Conservation (phyloP, 2,329 filamentous ascomycete species). For the Chrysoporthe deuterocubensis region DNA sequence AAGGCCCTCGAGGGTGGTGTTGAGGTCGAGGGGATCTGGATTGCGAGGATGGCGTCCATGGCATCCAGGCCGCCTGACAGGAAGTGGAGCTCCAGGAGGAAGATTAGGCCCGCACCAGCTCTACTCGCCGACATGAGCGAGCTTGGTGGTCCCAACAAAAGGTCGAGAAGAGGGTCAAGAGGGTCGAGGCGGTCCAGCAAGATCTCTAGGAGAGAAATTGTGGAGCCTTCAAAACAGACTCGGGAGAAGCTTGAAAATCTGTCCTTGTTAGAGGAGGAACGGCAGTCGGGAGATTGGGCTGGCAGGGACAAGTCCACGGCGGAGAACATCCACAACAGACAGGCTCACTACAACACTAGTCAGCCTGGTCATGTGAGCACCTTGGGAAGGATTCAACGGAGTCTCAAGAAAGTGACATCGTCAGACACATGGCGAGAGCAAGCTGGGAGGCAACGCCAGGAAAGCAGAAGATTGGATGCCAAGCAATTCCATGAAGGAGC, state of each 20-base stretch:
- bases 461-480: conserved; percentile 8
- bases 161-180: conserved; percentile 11
- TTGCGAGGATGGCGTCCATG: conserved; percentile 57
- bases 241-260: conserved; percentile 19
- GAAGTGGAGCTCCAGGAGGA: conserved; percentile 28
- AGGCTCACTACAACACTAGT: not conserved
- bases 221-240: conserved; percentile 19
- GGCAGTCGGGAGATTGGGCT: not conserved
- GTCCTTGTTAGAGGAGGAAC: conserved; percentile 12
- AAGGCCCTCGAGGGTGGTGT: conserved; percentile 83
- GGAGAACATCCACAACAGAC: not conserved
- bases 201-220: conserved; percentile 23
- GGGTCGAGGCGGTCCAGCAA: conserved; percentile 17
- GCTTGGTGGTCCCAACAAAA: conserved; percentile 5
- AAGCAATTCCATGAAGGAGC: conserved; percentile 22
- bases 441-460: not conserved
- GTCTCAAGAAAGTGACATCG: conserved; percentile 24
- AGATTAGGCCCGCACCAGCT: conserved; percentile 21
- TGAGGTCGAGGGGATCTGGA: conserved; percentile 84
- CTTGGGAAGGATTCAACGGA: conserved; percentile 24
- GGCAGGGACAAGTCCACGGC: not conserved
- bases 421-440: conserved; percentile 15
- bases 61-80: conserved; percentile 23
- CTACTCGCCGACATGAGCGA: conserved; percentile 16
- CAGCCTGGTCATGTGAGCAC: conserved; percentile 9